Evolutionary conservation across 2,329 filamentous ascomycete species (phyloP).

Genomic region (Penicillium sp.): DNA sequence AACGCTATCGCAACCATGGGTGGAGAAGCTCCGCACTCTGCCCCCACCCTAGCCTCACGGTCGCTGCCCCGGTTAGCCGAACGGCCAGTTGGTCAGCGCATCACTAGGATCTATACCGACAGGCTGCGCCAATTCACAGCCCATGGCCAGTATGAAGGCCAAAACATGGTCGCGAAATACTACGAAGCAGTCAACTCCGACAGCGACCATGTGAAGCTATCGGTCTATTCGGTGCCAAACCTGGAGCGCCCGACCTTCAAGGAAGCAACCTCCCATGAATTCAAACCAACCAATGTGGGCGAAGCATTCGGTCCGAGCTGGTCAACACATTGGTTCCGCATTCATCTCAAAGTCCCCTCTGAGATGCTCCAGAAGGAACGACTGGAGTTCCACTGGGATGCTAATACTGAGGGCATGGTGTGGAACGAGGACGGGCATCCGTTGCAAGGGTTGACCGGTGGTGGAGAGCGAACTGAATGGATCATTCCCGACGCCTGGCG

Average conservation of each 20-base stretch:
- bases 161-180: constrained; percentile 77
- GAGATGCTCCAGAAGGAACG: constrained; percentile 73
- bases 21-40: constrained; percentile 37
- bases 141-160: constrained; percentile 72
- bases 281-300: constrained; percentile 72
- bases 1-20: constrained; percentile 31
- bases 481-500: constrained; percentile 78
- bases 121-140: constrained; percentile 80
- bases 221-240: constrained; percentile 79
- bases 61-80: constrained; percentile 54
- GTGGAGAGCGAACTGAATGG: constrained; percentile 88
- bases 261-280: constrained; percentile 76
- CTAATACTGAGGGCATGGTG: constrained; percentile 89
- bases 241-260: constrained; percentile 81
- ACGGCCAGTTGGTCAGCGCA: constrained; percentile 71
- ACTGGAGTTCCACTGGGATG: constrained; percentile 96
- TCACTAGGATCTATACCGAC: constrained; percentile 80
- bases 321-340: constrained; percentile 97
- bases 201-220: constrained; percentile 76
- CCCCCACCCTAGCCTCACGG: constrained; percentile 32
- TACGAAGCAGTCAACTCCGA: constrained; percentile 69
- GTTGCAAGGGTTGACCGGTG: constrained; percentile 87
- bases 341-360: constrained; percentile 74
- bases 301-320: constrained; percentile 88
- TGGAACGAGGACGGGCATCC: constrained; percentile 91